Percentiles rank a stretch among this genome's conserved stretches.
Conservation (phyloP, 257 asterid genomes). For the Fraxinus pennsylvanica region DNA sequence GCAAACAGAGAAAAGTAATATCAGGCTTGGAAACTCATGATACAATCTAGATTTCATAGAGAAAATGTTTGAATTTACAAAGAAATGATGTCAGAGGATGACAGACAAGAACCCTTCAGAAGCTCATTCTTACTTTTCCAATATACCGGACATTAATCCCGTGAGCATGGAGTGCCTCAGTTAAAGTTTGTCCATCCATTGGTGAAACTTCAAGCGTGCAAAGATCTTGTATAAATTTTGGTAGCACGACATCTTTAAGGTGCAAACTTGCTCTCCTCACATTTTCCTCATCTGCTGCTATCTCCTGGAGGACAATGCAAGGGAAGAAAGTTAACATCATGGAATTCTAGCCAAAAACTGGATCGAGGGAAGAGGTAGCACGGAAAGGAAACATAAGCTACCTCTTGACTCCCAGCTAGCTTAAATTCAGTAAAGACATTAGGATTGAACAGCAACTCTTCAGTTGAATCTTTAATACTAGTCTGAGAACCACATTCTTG, state of each 20-base stretch:
- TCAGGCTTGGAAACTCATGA: conserved; percentile 6
- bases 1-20: background rate
- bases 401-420: conserved; percentile 83
- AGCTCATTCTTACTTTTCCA: conserved; percentile 62
- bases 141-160: conserved; percentile 87
- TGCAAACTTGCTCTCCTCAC: conserved; percentile 74
- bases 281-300: conserved; percentile 74
- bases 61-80: background rate
- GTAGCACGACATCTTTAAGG: conserved; percentile 69
- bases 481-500: conserved; percentile 42
- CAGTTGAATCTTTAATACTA: conserved; percentile 35
- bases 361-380: conserved; percentile 15
- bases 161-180: conserved; percentile 94
- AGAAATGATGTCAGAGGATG: conserved; percentile 5
- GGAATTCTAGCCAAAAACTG: conserved; percentile 9
- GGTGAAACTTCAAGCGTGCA: conserved; percentile 94
- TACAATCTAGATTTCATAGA: conserved; percentile 15
- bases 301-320: conserved; percentile 52
- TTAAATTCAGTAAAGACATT: conserved; percentile 85
- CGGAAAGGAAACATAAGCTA: conserved; percentile 26
- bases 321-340: conserved; percentile 16
- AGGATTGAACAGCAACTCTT: conserved; percentile 77
- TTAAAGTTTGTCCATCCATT: conserved; percentile 92
- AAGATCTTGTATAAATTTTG: conserved; percentile 78
- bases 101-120: conserved; percentile 14